A percentile compares a stretch with the other conserved stretches of the same genome.
Conservation (phyloP, 495 filamentous ascomycete species). For the Sordaria brevicollis region DNA sequence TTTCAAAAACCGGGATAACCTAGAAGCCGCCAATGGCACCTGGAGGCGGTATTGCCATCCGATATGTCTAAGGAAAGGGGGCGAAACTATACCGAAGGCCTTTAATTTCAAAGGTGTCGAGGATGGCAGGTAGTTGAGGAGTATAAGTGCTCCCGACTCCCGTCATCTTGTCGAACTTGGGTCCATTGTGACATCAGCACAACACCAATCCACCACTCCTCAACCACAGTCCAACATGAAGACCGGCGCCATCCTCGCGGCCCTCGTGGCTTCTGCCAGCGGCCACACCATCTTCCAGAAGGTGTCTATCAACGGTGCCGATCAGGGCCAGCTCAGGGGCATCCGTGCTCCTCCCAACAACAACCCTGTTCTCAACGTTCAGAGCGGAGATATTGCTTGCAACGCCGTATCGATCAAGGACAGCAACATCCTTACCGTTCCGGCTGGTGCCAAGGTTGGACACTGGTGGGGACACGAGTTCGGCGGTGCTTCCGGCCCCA, state of each 20-base stretch:
- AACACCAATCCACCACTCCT: background rate
- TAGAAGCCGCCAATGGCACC: background rate
- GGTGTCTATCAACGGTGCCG: constrained; percentile 41
- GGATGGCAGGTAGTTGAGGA: background rate
- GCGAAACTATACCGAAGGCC: background rate
- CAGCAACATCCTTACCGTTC: constrained; percentile 34
- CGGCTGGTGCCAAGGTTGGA: constrained; percentile 35
- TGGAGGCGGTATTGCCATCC: background rate
- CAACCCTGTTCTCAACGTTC: constrained; percentile 30
- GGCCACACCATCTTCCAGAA: constrained; percentile 37
- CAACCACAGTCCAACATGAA: constrained; percentile 13
- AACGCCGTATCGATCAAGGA: constrained; percentile 28
- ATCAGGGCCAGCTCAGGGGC: constrained; percentile 42
- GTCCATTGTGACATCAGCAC: background rate
- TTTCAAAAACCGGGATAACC: background rate
- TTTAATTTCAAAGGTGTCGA: background rate
- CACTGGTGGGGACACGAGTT: constrained; percentile 44
- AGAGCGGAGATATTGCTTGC: constrained; percentile 28
- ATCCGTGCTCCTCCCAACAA: constrained; percentile 39
- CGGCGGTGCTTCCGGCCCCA: constrained; percentile 30
- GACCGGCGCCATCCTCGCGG: constrained; percentile 14
- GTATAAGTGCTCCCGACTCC: background rate
- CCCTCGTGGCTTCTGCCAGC: constrained; percentile 18
- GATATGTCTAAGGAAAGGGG: background rate
- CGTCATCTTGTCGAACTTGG: background rate